Evolutionary conservation across 129 eudicot species (phyloP), one percentile per base, ranked within the genome.

Genomic region (Artemisia tridentata): DNA sequence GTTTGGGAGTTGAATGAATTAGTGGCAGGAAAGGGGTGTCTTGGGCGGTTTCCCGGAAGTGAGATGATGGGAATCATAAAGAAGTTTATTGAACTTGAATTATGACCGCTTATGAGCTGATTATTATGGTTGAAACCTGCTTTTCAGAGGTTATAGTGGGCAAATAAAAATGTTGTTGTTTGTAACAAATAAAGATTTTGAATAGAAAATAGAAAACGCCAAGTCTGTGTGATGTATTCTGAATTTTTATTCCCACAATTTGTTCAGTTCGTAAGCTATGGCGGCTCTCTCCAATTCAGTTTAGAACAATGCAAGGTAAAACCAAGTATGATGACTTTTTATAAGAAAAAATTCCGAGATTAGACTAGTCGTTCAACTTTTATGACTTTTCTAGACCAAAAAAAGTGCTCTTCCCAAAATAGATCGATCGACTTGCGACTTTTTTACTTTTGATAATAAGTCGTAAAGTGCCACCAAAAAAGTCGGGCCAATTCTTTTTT

Each of bases 1-100:
- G 98, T 93, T 78, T 76, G 48, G 50, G 79, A 82, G 81, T 86
- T 89, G 13, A 71, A 79, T 72, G 98, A 93, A 83, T 75, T 93
- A 34, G 88, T 86, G 1, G 92, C 91, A 21, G 95, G 95, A 10
- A 82, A 84, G 67, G 98, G 98, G 31, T 85, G 86, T 79, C 92
- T 93, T 57, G 98, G 98, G 62, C 87, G 98, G 41, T 93, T 93
- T 81, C 86, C 90, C 3, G 98, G 97, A 9, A 72, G 90, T 79
- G 95, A 93, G 84, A 93, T 89, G 97, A 93, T 93, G 97, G 92
- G 87, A 63, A 85, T 87, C 16, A 87, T 93, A 63, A 93, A 87
- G 78, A 79, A 79, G 11, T 89, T 83, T 80, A 74, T 89, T 57
- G 50, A 81, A 61, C 83, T 87, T 45, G 68, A 77, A 34, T 9